phyloP scores from a whole-genome alignment of 1,284 basidiomycete genomes.

The Boletellus deceptivus region DNA sequence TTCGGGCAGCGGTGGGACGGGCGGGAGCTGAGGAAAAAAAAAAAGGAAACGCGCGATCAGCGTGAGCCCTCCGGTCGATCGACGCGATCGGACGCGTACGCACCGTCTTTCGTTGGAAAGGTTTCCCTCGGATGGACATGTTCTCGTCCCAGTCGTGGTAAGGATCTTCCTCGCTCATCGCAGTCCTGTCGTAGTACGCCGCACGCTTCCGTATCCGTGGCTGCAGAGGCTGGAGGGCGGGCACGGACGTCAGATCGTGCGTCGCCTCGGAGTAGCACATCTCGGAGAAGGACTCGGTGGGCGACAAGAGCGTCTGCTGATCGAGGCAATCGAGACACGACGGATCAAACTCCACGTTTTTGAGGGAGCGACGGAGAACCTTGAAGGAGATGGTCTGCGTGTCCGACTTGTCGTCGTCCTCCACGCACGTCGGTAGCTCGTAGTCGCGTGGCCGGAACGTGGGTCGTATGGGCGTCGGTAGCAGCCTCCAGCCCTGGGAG shows the following conservation, averaged over 20 bases:
- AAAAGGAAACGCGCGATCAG: conserved; percentile 7
- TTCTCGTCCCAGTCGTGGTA: conserved; percentile 36
- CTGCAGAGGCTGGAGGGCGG: conserved; percentile 30
- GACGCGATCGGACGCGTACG: conserved; percentile 6
- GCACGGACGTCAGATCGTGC: conserved; percentile 29
- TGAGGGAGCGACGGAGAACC: conserved; percentile 34
- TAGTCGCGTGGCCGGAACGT: conserved; percentile 33
- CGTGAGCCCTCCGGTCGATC: neutral
- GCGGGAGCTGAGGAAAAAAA: conserved; percentile 18
- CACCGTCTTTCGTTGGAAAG: conserved; percentile 18
- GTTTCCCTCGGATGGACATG: conserved; percentile 25
- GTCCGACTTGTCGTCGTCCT: conserved; percentile 30
- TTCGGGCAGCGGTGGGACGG: conserved; percentile 30
- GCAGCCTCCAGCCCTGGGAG: conserved; percentile 32
- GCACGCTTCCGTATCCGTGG: conserved; percentile 32
- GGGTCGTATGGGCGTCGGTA: conserved; percentile 34
- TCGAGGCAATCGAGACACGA: conserved; percentile 35
- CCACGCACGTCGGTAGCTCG: conserved; percentile 28
- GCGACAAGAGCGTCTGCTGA: conserved; percentile 35
- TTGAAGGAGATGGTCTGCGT: conserved; percentile 28
- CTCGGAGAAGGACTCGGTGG: conserved; percentile 35
- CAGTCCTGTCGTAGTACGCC: conserved; percentile 31
- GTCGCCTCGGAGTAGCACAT: conserved; percentile 34
- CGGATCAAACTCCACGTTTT: conserved; percentile 34
- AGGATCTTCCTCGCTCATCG: conserved; percentile 36